These are phyloP conservation scores for Talaromyces marneffei DNA, from an alignment of 2,329 filamentous ascomycete genomes.

Conservation along the genomic window DNA sequence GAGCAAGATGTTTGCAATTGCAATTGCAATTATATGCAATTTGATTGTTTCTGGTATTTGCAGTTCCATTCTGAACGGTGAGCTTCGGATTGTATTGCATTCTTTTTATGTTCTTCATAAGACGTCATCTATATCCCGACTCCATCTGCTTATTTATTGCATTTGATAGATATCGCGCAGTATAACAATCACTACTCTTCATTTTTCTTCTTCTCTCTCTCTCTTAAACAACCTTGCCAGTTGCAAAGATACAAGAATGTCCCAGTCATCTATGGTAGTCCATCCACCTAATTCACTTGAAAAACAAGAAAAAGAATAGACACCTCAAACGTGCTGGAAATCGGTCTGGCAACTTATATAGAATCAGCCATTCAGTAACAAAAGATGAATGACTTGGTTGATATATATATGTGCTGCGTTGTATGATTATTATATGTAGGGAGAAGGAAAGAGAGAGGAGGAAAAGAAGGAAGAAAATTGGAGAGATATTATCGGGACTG, in stretches of 20 bases:
- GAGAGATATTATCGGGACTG: too few species aligned
- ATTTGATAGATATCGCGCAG: neutral
- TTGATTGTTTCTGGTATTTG: too few species aligned
- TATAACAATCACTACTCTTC: neutral
- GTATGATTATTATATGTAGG: conserved; percentile 5
- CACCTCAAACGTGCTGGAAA: conserved; percentile 45
- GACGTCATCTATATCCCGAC: neutral
- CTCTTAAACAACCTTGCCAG: too few species aligned
- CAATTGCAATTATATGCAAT: too few species aligned
- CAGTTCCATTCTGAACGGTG: neutral
- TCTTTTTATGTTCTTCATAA: neutral
- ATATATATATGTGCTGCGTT: neutral
- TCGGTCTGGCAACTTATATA: conserved; percentile 25
- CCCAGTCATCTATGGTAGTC: conserved; percentile 44
- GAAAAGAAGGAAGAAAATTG: neutral
- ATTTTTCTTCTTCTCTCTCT: neutral
- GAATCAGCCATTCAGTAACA: neutral
- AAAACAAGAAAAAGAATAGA: conserved; percentile 28
- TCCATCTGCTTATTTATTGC: neutral
- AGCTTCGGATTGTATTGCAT: too few species aligned
- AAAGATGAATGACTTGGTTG: neutral
- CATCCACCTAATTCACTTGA: conserved; percentile 26
- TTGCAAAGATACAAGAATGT: too few species aligned
- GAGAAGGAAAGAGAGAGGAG: neutral
- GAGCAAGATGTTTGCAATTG: neutral